phyloP scores from a whole-genome alignment of 495 filamentous ascomycete species.

The Neurospora africana region DNA sequence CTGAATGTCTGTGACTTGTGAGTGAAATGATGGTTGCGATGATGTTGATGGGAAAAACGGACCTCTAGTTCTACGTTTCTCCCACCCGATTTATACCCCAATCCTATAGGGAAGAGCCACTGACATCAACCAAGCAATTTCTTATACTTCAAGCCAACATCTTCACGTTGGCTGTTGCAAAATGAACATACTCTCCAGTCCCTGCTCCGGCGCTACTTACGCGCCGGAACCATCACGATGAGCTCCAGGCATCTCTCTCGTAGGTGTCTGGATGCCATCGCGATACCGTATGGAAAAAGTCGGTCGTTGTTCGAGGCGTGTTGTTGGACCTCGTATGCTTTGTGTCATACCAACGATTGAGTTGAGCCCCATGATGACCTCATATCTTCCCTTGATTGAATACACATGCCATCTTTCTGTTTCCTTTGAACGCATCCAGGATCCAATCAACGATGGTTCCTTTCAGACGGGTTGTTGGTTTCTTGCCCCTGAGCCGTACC shows the following conservation, averaged over 20 bases:
- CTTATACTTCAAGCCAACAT: no score
- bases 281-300: neutral
- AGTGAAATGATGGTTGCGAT: no score
- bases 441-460: neutral
- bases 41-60: no score
- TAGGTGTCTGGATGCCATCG: neutral
- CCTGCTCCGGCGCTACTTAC: no score
- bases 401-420: neutral
- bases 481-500: neutral
- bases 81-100: no score
- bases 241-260: neutral
- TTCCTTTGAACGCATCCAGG: neutral
- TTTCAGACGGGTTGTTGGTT: neutral
- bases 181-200: no score
- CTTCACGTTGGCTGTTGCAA: no score
- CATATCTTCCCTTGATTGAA: neutral
- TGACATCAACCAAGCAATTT: no score
- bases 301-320: neutral
- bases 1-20: no score
- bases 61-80: no score
- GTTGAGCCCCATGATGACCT: neutral
- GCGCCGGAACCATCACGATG: neutral
- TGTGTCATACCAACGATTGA: neutral
- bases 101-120: no score
- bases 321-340: neutral